Conservation (phyloP, 225 moss, liverwort and hornwort genomes). For the Bryum argenteum region DNA sequence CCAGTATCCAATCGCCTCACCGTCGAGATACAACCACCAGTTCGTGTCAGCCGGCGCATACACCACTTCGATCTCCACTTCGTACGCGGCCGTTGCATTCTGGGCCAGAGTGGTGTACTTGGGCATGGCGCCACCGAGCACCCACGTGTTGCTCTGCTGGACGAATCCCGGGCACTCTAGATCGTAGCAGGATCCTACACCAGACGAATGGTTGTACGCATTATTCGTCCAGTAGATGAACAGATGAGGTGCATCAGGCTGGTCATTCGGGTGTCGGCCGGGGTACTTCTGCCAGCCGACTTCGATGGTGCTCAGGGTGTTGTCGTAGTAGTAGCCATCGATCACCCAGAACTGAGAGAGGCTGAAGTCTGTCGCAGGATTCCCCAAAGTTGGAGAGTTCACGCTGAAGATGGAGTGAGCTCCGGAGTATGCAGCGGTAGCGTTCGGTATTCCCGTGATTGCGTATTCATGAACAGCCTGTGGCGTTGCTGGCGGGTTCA, state of each 20-base stretch:
- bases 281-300: slow-evolving; percentile 44
- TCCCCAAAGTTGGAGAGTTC: slow-evolving; percentile 19
- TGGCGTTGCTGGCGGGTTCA: too few relatives aligned
- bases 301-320: slow-evolving; percentile 34
- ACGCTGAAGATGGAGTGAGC: slow-evolving; percentile 23
- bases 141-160: slow-evolving; percentile 15
- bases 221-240: slow-evolving; percentile 43
- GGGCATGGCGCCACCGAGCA: slow-evolving; percentile 32
- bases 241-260: slow-evolving; percentile 27
- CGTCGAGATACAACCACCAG: slow-evolving; percentile 21
- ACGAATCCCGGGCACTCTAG: slow-evolving; percentile 21
- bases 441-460: neutral
- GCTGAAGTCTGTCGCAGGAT: neutral
- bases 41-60: neutral
- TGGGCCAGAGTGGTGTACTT: neutral
- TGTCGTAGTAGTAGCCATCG: neutral
- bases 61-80: neutral
- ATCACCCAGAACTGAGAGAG: slow-evolving; percentile 43
- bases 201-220: neutral
- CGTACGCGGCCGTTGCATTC: neutral
- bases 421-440: neutral
- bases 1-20: slow-evolving; percentile 29
- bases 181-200: slow-evolving; percentile 17
- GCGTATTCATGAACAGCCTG: slow-evolving; percentile 23
- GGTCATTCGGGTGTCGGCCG: rapidly evolving